Evolutionary conservation across 2,329 filamentous ascomycete genomes (phyloP).

Genomic region (Chrysoporthe austroafricana): DNA sequence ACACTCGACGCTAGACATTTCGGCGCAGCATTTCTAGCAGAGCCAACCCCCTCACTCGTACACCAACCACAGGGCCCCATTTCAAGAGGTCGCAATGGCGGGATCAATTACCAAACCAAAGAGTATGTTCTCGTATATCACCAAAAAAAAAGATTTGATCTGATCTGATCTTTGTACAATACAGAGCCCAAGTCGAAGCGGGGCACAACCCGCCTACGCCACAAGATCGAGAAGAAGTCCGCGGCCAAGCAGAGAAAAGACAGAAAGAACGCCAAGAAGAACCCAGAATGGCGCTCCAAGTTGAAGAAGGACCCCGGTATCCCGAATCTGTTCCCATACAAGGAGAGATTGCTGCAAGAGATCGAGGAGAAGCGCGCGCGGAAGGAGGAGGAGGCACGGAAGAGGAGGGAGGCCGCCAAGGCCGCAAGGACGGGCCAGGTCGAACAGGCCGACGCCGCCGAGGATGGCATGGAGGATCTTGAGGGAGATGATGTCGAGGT

Average conservation of each 20-base stretch:
- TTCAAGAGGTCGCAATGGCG: conserved; percentile 46
- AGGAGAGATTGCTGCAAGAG: conserved; percentile 91
- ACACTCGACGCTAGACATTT: background rate
- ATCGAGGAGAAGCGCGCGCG: conserved; percentile 85
- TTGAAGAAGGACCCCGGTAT: conserved; percentile 98
- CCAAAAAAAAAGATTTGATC: background rate
- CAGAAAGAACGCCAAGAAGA: conserved; percentile 90
- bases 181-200: conserved; percentile 95
- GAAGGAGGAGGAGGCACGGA: conserved; percentile 79
- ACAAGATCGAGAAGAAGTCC: conserved; percentile 95
- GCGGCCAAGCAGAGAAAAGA: conserved; percentile 88
- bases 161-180: background rate
- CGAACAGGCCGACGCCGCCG: conserved; percentile 45
- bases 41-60: background rate
- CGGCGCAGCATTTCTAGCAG: background rate
- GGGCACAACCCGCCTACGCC: conserved; percentile 81
- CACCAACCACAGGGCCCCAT: background rate
- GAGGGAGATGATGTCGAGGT: conserved; percentile 51
- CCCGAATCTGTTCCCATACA: conserved; percentile 96
- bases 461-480: conserved; percentile 49
- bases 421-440: conserved; percentile 61
- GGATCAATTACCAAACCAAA: conserved; percentile 59
- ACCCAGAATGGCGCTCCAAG: conserved; percentile 93
- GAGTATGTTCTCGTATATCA: conserved; percentile 40
- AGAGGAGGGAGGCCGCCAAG: conserved; percentile 73